A percentile compares a stretch with the other conserved stretches of the same genome.
Evolutionary conservation across 805 yeast genomes (phyloP).

Genomic region (Pichia thaimueangensis): DNA sequence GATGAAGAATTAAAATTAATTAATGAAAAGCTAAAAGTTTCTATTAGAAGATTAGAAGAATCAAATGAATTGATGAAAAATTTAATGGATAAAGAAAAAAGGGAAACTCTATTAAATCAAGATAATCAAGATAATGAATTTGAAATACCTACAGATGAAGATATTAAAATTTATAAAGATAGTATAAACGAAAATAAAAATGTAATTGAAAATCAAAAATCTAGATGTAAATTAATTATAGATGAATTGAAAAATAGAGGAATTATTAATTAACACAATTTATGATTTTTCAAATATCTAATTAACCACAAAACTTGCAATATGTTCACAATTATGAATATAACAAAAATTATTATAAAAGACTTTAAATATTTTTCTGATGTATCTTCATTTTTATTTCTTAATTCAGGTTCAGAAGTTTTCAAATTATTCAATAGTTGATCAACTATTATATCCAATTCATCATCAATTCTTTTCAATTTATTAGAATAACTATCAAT

Average conservation of each 20-base stretch:
- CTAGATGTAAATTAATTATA: slow-evolving; percentile 39
- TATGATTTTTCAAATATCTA: slow-evolving; percentile 16
- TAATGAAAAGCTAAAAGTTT: slow-evolving; percentile 31
- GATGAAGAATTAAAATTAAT: slow-evolving; percentile 36
- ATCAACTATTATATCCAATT: slow-evolving; percentile 15
- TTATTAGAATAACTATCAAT: slow-evolving; percentile 1
- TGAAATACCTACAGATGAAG: slow-evolving; percentile 32
- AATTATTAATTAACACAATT: slow-evolving; percentile 26
- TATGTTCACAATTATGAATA: slow-evolving; percentile 14
- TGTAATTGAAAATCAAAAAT: slow-evolving; percentile 47
- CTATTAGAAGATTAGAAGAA: slow-evolving; percentile 41
- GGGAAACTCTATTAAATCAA: slow-evolving; percentile 2
- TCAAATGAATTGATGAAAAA: slow-evolving; percentile 44
- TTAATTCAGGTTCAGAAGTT: slow-evolving; percentile 18
- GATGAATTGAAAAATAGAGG: no score
- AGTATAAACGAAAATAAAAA: slow-evolving; percentile 49
- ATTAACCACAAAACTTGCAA: slow-evolving; percentile 22
- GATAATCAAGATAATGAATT: slow-evolving; percentile 34
- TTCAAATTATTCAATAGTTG: slow-evolving; percentile 1
- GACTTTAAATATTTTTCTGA: slow-evolving; percentile 15
- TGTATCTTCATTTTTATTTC: slow-evolving; percentile 26
- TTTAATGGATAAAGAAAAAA: slow-evolving; percentile 33
- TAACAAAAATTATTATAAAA: slow-evolving; percentile 10
- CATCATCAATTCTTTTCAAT: slow-evolving; percentile 17
- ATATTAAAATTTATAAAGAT: slow-evolving; percentile 46